Base-by-base conservation (phyloP, 2,329 filamentous ascomycete species). In the Fonsecaea pedrosoi region DNA sequence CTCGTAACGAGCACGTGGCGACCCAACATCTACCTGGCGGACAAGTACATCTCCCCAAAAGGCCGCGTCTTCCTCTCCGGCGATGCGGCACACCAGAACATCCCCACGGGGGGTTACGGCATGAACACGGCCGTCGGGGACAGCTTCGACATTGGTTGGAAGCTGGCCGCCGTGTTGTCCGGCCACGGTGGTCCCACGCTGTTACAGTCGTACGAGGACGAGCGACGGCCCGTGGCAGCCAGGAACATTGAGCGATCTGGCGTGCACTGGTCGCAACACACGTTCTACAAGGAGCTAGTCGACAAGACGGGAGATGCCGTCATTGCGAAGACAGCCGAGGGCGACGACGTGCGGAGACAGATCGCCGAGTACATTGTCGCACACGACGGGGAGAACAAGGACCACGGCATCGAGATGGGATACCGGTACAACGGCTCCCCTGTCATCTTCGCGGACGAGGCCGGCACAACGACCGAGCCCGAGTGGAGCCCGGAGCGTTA, bases 111-210 rank as follows among this genome's bases (percentile, higher is more conserved):
- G 3, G 79, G 78, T 0, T 77, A 79, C 55, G 79, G 79, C 3
- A 75, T 79, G 72, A 80, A 80, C 62, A 78, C 69, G 5, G 78
- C 76, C 0, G 69, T 80, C 2, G 74, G 71, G 8, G 78, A 81
- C 62, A 76, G 74, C 2, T 70, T 77, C 45, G 75, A 78, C 63
- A 67, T 81, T 2, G 75, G 73, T 21, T 80, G 78, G 78, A 76
- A 75, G 37, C 67, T 79, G 1, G 74, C 73, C 4, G 74, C 72
- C 1, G 67, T 76, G 1, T 18, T 77, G 2, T 65, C 72, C 15
- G 74, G 73, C 18, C 70, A 74, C 34, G 77, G 72, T 0, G 73
- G 75, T 0, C 54, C 57, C 2, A 18, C 60, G 0, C 68, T 78
- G 1, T 67, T 78, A 0, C 53, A 60, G 10, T 70, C 74, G 8